These are phyloP conservation scores for Nothophaeocryptopus gaeumannii DNA, from an alignment of 2,329 filamentous ascomycete species.

Conservation along the genomic window DNA sequence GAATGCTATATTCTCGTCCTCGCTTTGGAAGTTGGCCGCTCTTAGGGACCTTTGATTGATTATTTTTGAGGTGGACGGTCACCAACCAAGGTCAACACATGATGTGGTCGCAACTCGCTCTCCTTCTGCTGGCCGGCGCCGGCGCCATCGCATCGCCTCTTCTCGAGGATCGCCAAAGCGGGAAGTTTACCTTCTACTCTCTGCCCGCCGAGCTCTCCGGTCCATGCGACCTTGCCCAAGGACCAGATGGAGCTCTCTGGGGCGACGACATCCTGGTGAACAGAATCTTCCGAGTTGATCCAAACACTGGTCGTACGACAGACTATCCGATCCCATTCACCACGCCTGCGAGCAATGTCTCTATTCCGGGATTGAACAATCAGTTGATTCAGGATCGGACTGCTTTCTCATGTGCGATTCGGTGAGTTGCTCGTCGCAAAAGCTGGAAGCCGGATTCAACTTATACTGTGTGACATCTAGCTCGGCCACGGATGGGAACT, in stretches of 20 bases:
- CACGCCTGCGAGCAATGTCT: conserved; percentile 9
- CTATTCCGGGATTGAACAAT: conserved; percentile 12
- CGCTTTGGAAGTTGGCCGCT: no score
- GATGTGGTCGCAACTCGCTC: no score
- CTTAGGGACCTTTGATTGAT: no score
- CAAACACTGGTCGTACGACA: conserved; percentile 9
- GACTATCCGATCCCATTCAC: conserved; percentile 16
- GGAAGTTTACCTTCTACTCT: neutral
- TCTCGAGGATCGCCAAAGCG: no score
- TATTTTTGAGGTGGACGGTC: no score
- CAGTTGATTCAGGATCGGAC: conserved; percentile 13
- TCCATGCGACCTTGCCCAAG: conserved; percentile 11
- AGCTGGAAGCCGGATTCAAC: neutral
- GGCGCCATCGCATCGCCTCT: no score
- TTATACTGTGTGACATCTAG: neutral
- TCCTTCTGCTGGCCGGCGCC: no score
- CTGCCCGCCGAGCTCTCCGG: conserved; percentile 7
- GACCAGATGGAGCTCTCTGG: conserved; percentile 15
- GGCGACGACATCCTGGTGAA: conserved; percentile 11
- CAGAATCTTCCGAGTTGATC: conserved; percentile 8
- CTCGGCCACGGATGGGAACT: neutral
- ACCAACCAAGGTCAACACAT: no score
- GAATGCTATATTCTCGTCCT: no score
- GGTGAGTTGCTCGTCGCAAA: conserved; percentile 11
- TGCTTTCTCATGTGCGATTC: conserved; percentile 14